Conservation (phyloP, 2,329 filamentous ascomycete genomes). For the Xylariaceae sp. region DNA sequence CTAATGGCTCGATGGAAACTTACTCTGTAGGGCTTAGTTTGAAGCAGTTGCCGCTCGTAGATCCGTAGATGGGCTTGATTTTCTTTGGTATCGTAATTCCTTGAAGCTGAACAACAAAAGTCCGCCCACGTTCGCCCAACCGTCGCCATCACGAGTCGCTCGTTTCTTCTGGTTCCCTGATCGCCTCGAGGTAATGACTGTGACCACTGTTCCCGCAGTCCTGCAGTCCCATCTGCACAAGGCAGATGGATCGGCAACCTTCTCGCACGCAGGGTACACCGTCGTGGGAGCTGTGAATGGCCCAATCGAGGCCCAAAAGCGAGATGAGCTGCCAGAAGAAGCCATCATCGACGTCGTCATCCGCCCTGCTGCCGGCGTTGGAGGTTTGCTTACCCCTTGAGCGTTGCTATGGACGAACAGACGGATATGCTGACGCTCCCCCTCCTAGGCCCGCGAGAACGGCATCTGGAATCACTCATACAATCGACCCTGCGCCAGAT, state of each 20-base stretch:
- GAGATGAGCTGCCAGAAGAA: conserved; percentile 90
- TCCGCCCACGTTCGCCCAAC: too few species aligned
- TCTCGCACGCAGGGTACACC: conserved; percentile 72
- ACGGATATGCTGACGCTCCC: conserved; percentile 10
- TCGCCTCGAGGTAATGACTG: conserved; percentile 38
- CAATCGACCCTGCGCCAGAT: conserved; percentile 71
- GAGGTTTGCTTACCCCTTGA: conserved; percentile 53
- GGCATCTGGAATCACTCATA: conserved; percentile 77
- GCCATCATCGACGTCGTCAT: conserved; percentile 87
- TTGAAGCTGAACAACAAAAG: too few species aligned
- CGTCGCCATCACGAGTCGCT: too few species aligned
- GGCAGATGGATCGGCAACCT: conserved; percentile 77
- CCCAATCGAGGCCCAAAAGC: conserved; percentile 82
- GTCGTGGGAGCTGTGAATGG: conserved; percentile 87
- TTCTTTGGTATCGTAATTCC: too few species aligned
- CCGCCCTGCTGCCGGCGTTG: conserved; percentile 79
- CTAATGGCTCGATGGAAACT: too few species aligned
- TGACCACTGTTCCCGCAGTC: conserved; percentile 48
- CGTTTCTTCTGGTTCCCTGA: too few species aligned
- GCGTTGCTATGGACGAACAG: conserved; percentile 18
- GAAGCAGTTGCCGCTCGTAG: too few species aligned
- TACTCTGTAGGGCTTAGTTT: too few species aligned
- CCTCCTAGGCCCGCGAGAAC: conserved; percentile 62
- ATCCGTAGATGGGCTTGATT: too few species aligned
- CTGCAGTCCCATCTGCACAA: conserved; percentile 61